Conservation (phyloP, 768 basidiomycete genomes). For the Suillus paluster region DNA sequence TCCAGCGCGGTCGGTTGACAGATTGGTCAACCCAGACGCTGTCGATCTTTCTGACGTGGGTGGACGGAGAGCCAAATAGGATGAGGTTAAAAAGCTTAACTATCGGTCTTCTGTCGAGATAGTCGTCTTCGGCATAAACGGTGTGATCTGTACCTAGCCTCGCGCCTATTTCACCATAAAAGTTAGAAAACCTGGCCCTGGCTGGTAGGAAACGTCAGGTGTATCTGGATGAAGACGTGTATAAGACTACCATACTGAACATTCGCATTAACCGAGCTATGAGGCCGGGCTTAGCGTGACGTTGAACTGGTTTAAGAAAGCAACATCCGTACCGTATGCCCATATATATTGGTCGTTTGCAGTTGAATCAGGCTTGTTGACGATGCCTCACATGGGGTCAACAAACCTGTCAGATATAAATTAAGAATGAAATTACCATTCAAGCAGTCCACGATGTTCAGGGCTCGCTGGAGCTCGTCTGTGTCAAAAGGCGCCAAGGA, state of each 20-base stretch:
- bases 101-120: background rate
- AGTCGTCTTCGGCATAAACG: constrained; percentile 16
- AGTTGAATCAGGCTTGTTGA: background rate
- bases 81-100: constrained; percentile 20
- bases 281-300: background rate
- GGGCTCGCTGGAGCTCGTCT: constrained; percentile 9
- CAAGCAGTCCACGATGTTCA: constrained; percentile 9
- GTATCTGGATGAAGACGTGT: background rate
- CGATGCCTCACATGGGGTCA: background rate
- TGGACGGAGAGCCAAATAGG: constrained; percentile 50
- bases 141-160: constrained; percentile 37
- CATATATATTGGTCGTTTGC: background rate
- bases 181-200: constrained; percentile 37
- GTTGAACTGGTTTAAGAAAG: background rate
- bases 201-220: constrained; percentile 16
- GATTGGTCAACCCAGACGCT: constrained; percentile 13
- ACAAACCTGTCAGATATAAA: background rate
- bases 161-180: constrained; percentile 41
- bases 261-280: constrained; percentile 14
- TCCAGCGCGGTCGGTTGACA: constrained; percentile 20
- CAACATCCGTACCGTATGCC: background rate
- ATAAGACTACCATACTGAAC: constrained; percentile 5
- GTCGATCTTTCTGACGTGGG: constrained; percentile 36
- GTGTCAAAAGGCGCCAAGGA: constrained; percentile 13
- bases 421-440: background rate